Percentiles rank a stretch among this genome's conserved stretches.
These are phyloP conservation scores for Colletotrichum sp. DNA, from an alignment of 2,329 filamentous ascomycete genomes.

Conservation along the genomic window DNA sequence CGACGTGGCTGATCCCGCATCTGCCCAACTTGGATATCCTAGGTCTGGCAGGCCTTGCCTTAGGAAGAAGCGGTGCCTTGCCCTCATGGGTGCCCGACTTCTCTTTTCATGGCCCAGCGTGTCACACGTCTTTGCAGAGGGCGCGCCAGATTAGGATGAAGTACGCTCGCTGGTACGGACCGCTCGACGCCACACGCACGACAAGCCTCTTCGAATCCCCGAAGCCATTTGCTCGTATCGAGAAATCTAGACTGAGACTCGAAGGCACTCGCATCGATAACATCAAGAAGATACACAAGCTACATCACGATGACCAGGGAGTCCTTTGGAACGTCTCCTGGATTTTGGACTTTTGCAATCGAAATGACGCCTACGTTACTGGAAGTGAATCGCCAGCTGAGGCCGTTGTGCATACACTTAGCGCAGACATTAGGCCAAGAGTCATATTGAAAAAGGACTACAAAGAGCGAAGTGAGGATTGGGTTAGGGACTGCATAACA, in stretches of 20 bases:
- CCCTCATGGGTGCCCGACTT: constrained; percentile 13
- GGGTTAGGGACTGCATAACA: not conserved
- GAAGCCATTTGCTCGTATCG: not conserved
- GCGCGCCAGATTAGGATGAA: not conserved
- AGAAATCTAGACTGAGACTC: not conserved
- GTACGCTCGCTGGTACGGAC: not conserved
- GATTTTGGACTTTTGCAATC: not conserved
- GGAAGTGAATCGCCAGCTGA: not conserved
- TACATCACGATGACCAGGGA: not conserved
- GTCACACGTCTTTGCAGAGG: not conserved
- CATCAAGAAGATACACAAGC: not conserved
- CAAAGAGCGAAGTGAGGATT: not conserved
- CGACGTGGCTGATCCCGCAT: not conserved
- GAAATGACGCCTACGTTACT: not conserved
- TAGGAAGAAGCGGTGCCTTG: not conserved
- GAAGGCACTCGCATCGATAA: not conserved
- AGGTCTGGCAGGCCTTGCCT: not conserved
- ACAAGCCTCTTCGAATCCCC: not conserved
- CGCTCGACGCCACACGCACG: not conserved
- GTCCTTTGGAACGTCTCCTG: not conserved
- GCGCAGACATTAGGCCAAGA: not conserved
- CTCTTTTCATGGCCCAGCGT: not conserved
- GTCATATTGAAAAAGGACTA: not conserved
- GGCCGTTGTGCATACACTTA: not conserved
- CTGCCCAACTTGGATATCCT: constrained; percentile 7